Conservation (phyloP, 139 green algal species). For the Chlorella vulgaris region DNA sequence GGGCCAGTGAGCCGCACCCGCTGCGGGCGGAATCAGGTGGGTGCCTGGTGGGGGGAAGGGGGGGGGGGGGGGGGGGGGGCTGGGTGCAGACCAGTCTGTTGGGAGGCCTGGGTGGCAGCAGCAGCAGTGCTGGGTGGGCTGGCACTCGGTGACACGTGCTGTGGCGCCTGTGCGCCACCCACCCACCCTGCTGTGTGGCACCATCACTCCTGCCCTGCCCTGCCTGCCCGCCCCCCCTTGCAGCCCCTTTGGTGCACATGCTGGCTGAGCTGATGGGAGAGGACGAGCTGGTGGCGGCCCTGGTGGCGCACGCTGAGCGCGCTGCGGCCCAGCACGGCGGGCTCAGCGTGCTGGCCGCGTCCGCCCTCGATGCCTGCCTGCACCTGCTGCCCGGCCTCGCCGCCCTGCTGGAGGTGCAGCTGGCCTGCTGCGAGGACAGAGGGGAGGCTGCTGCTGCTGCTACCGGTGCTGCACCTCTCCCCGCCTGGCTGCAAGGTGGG, state of each 20-base stretch:
- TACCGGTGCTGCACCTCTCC: neutral
- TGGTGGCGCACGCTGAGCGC: neutral
- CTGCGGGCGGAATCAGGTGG: slow-evolving; percentile 20
- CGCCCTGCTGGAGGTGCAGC: neutral
- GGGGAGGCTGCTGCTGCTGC: neutral
- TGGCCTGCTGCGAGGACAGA: neutral
- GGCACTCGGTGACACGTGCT: too few relatives aligned
- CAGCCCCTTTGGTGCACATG: neutral
- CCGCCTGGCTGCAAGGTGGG: neutral
- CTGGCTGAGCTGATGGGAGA: slow-evolving; percentile 16
- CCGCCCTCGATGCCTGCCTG: slow-evolving; percentile 11
- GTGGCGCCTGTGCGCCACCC: too few relatives aligned
- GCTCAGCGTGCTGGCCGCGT: neutral
- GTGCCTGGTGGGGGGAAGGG: too few relatives aligned
- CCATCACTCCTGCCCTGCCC: neutral
- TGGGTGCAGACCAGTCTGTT: neutral
- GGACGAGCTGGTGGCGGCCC: neutral
- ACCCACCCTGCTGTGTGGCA: neutral
- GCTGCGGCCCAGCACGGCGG: neutral
- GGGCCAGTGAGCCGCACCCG: slow-evolving; percentile 8
- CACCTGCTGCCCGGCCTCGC: neutral
- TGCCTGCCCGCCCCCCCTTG: neutral
- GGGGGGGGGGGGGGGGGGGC: too few relatives aligned
- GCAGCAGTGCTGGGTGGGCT: too few relatives aligned
- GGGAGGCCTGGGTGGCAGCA: too few relatives aligned